Evolutionary conservation across 257 asterid species (phyloP).

Genomic region (Rehmannia glutinosa): DNA sequence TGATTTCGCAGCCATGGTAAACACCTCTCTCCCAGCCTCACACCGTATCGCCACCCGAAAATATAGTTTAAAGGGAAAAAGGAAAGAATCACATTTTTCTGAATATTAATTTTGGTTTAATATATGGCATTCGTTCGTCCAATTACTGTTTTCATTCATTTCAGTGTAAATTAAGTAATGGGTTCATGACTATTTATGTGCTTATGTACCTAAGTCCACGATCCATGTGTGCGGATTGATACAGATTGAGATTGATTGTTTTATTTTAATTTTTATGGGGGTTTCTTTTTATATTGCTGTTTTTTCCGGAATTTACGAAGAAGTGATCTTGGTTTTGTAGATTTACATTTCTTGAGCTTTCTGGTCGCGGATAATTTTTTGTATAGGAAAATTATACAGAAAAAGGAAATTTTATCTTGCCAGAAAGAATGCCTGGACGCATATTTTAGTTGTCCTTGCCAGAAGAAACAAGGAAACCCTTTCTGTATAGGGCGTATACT

Average conservation of each 20-base stretch:
- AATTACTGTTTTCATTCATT: neutral
- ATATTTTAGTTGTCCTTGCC: neutral
- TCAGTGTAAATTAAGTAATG: neutral
- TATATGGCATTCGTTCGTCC: neutral
- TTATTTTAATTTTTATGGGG: too few species aligned
- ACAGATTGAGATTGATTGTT: too few species aligned
- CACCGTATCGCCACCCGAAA: neutral
- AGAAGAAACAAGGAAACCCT: neutral
- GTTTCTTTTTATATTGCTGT: neutral
- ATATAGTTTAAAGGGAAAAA: neutral
- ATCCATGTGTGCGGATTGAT: slow-evolving; percentile 9
- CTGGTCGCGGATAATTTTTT: neutral
- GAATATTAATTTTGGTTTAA: neutral
- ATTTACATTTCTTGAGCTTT: neutral
- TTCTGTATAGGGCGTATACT: neutral
- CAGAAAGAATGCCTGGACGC: neutral
- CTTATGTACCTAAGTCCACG: neutral
- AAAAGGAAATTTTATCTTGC: too few species aligned
- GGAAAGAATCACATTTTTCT: neutral
- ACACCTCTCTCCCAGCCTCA: neutral
- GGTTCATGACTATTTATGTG: neutral
- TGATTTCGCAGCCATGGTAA: slow-evolving; percentile 26
- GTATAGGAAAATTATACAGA: too few species aligned
- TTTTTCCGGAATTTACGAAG: too few species aligned
- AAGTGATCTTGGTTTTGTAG: too few species aligned